Evolutionary conservation across 1,284 basidiomycete species (phyloP).

Genomic region (Trametes hirsuta): DNA sequence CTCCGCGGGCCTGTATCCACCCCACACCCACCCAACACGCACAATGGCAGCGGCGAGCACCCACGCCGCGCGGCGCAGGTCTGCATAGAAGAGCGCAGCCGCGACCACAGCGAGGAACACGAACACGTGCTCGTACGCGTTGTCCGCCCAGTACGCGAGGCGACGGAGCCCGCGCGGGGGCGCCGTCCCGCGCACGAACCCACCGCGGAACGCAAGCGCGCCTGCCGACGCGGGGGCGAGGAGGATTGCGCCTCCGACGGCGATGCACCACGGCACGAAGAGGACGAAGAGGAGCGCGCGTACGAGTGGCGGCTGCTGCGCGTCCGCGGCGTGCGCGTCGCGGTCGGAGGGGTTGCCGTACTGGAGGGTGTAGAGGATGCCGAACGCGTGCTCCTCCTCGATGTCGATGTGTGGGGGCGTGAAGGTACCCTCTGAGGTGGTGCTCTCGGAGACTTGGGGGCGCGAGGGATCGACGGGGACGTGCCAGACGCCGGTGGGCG

Average conservation of each 20-base stretch:
- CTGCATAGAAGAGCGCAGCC: constrained; percentile 34
- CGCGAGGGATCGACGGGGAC: background rate
- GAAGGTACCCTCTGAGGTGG: background rate
- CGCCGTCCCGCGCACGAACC: constrained; percentile 33
- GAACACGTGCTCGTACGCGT: constrained; percentile 43
- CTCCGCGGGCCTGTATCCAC: constrained; percentile 36
- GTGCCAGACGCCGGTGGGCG: background rate
- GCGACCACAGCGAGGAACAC: constrained; percentile 43
- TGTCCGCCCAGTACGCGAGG: constrained; percentile 49
- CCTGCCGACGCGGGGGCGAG: constrained; percentile 45
- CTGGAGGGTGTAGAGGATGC: background rate
- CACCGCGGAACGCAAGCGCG: constrained; percentile 41
- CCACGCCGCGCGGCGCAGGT: background rate
- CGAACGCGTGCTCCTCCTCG: background rate
- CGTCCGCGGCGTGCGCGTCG: background rate
- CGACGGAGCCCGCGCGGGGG: constrained; percentile 42
- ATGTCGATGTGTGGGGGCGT: background rate
- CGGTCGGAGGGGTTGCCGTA: background rate
- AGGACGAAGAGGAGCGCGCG: constrained; percentile 29
- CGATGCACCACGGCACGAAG: constrained; percentile 53
- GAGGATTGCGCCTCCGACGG: constrained; percentile 47
- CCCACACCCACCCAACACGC: constrained; percentile 44
- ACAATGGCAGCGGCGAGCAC: constrained; percentile 33
- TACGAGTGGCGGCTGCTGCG: background rate
- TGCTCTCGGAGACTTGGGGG: constrained; percentile 1